These are phyloP conservation scores for Syzygium aromaticum DNA, from an alignment of 345 rosid species.

Conservation along the genomic window DNA sequence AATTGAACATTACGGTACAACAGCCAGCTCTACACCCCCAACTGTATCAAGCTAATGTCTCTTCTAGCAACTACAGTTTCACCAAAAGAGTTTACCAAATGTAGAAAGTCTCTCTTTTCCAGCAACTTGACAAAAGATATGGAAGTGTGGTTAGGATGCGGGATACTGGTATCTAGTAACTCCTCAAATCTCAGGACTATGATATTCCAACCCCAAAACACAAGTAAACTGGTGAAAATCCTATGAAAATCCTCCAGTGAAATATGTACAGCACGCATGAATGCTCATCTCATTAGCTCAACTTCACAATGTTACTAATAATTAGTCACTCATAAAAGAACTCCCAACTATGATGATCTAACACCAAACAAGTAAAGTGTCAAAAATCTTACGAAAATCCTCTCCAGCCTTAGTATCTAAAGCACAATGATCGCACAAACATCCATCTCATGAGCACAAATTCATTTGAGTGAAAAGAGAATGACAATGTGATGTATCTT, in stretches of 20 bases:
- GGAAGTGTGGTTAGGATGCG: background rate
- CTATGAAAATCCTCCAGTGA: background rate
- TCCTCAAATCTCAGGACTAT: background rate
- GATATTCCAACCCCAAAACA: background rate
- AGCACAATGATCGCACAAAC: background rate
- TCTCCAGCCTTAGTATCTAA: background rate
- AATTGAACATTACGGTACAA: background rate
- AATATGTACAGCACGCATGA: background rate
- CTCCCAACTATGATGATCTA: background rate
- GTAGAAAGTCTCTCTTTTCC: background rate
- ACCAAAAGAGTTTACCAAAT: background rate
- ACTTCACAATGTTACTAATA: background rate
- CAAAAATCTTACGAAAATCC: background rate
- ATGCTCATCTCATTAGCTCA: background rate
- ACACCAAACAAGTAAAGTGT: background rate
- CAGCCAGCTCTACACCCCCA: background rate
- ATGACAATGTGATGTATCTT: background rate
- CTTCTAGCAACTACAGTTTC: background rate
- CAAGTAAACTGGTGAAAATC: background rate
- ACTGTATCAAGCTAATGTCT: background rate
- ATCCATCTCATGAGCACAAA: background rate
- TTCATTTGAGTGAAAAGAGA: background rate
- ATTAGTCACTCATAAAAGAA: background rate
- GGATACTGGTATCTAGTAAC: background rate
- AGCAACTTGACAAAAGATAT: background rate